Conservation (phyloP, 1,284 basidiomycete species). For the Mycena citricolor region DNA sequence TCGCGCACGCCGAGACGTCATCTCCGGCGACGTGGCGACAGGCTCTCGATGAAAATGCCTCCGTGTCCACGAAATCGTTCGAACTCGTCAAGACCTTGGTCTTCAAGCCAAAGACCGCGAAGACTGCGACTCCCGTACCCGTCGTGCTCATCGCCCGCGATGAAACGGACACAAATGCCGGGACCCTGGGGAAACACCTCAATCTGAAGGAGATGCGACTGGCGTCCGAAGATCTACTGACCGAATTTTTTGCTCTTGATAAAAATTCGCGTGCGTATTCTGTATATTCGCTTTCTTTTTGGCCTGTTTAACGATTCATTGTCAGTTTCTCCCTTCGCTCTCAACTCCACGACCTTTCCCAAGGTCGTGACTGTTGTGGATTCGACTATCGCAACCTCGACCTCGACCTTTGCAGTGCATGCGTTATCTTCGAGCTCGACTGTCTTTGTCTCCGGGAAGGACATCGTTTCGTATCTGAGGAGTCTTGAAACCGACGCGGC, state of each 20-base stretch:
- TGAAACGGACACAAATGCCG: conserved; percentile 77
- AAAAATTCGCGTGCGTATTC: conserved; percentile 80
- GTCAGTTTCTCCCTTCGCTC: conserved; percentile 78
- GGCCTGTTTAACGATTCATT: conserved; percentile 12
- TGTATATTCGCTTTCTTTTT: conserved; percentile 1
- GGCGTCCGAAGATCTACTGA: conserved; percentile 85
- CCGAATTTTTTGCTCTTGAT: conserved; percentile 80
- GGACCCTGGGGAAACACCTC: conserved; percentile 78
- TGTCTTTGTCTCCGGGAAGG: conserved; percentile 73
- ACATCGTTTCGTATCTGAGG: conserved; percentile 73
- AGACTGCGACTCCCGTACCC: conserved; percentile 80
- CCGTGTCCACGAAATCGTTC: conserved; percentile 53
- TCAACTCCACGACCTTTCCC: conserved; percentile 71
- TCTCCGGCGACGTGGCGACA: conserved; percentile 73
- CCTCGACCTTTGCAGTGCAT: conserved; percentile 72
- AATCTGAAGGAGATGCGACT: conserved; percentile 88
- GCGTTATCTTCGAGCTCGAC: conserved; percentile 71
- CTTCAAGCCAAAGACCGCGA: conserved; percentile 91
- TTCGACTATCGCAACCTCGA: conserved; percentile 65
- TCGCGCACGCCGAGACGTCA: conserved; percentile 55
- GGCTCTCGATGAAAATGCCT: conserved; percentile 48
- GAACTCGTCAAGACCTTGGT: conserved; percentile 82
- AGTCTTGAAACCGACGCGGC: conserved; percentile 63
- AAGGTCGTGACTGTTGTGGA: conserved; percentile 81
- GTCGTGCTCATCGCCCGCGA: conserved; percentile 87